These are phyloP conservation scores for Solanum hybrid DNA, from an alignment of 305 asterid genomes.

Conservation along the genomic window DNA sequence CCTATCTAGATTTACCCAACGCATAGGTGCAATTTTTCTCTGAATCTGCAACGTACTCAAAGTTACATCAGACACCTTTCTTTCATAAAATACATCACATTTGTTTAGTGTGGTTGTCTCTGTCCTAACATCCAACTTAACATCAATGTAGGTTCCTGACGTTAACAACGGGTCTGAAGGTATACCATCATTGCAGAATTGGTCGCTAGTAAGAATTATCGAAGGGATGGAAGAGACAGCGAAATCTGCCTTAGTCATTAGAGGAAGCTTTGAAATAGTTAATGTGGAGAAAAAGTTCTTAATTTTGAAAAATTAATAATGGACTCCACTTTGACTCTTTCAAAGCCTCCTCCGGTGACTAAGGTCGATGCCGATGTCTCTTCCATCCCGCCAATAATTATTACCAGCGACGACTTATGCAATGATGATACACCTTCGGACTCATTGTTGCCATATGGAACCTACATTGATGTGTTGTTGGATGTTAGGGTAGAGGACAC, in stretches of 20 bases:
- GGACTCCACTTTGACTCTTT: background rate
- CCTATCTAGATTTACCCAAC: background rate
- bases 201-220: background rate
- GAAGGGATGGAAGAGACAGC: background rate
- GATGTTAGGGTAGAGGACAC: background rate
- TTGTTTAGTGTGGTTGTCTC: background rate
- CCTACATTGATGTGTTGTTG: background rate
- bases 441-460: background rate
- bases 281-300: background rate
- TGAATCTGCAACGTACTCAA: background rate
- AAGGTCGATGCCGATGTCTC: background rate
- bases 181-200: background rate
- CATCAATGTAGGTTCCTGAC: background rate
- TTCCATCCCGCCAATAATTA: background rate
- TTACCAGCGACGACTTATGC: background rate
- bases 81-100: background rate
- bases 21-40: background rate
- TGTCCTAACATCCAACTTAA: background rate
- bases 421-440: background rate
- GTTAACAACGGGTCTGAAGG: background rate
- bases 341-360: background rate
- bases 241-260: background rate
- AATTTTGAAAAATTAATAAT: too few relatives aligned
- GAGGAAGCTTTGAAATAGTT: background rate
- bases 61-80: background rate